These are phyloP conservation scores for Penicillium sclerotiorum DNA, from an alignment of 2,329 filamentous ascomycete species.

Conservation along the genomic window DNA sequence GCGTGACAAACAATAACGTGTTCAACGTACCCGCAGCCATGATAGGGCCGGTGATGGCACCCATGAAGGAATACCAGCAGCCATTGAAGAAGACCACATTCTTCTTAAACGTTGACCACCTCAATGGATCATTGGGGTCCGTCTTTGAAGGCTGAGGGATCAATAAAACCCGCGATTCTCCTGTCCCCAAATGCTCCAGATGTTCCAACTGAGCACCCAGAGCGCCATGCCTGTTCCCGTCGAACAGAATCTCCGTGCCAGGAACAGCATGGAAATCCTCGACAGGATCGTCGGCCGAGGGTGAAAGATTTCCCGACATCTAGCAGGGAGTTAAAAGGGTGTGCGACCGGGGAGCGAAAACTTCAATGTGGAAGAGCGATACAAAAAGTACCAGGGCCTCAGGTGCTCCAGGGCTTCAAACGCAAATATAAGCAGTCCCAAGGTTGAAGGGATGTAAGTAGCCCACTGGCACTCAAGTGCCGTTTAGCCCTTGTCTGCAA, in stretches of 20 bases:
- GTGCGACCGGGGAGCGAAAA: background rate
- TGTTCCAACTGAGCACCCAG: conserved; percentile 23
- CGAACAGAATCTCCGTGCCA: conserved; percentile 16
- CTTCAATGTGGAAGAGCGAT: background rate
- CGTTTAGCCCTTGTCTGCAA: too few species aligned
- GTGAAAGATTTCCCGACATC: background rate
- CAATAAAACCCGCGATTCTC: conserved; percentile 15
- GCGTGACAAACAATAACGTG: too few species aligned
- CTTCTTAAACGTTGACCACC: conserved; percentile 18
- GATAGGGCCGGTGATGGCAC: conserved; percentile 21
- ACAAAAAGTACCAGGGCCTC: too few species aligned
- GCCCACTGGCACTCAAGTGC: too few species aligned
- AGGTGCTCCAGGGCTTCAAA: too few species aligned
- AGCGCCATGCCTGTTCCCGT: conserved; percentile 1
- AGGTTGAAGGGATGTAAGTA: too few species aligned
- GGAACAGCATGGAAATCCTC: conserved; percentile 2
- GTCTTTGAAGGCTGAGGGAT: conserved; percentile 17
- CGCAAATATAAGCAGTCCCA: too few species aligned
- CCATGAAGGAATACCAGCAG: conserved; percentile 22
- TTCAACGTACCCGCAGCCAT: conserved; percentile 29
- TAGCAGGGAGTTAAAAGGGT: background rate
- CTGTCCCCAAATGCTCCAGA: conserved; percentile 16
- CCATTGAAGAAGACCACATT: conserved; percentile 16
- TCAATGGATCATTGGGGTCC: conserved; percentile 19
- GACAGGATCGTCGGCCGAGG: background rate